Evolutionary conservation across 345 rosid species (phyloP), one percentile per base, ranked within the genome.

Genomic region (Anacardium occidentale): DNA sequence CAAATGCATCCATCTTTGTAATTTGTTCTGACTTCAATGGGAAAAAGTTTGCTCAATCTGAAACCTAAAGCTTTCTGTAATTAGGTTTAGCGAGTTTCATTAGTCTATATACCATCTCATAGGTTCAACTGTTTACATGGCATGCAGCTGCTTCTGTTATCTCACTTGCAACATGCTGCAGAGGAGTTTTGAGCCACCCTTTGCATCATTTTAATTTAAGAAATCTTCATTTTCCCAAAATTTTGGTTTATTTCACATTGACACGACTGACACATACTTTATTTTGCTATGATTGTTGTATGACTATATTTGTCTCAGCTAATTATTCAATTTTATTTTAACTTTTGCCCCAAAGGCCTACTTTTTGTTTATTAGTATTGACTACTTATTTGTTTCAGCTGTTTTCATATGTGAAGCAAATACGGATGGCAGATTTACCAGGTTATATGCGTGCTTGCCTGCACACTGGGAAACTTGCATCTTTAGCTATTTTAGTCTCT

Each of bases 401-500:
- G 80, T 37, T 62, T 53, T 69, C 25, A 37, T 72, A 9, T 70
- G 71, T 75, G 79, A 87, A 79, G 70, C 66, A 63, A 71, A 21
- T 37, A 74, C 53, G 69, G 67, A 94, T 92, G 98, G 96, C 86
- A 56, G 95, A 94, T 77, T 42, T 92, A 83, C 95, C 97, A 3
- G 88, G 91, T 78, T 75, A 95, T 79, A 2, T 92, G 22, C 86
- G 85, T 29, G 67, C 90, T 69, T 95, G 99, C 84, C 86, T 89
- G 82, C 91, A 88, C 14, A 78, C 83, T 2, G 98, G 99, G 55
- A 92, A 90, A 69, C 89, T 95, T 77, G 96, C 91, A 75, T 79
- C 73, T 50, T 76, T 95, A 81, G 99, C 98, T 3, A 92, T 95
- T 75, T 74, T 94, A 76, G 98, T 92, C 68, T 89, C 98, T 0